phyloP scores from a whole-genome alignment of 495 filamentous ascomycete species.

The Podospora australis region DNA sequence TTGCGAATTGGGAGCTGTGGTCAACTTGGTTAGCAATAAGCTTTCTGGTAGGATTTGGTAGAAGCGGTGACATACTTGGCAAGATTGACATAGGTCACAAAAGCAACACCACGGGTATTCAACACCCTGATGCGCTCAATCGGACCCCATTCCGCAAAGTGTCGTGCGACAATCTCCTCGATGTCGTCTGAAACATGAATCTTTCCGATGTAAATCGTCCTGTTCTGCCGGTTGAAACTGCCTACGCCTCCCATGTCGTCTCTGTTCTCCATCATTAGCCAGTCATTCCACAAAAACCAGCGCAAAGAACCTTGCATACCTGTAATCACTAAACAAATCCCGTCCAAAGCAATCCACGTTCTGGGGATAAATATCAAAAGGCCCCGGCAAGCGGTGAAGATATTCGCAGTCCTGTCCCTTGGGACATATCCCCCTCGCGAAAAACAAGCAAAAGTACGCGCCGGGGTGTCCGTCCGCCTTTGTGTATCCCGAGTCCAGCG shows the following conservation, averaged over 20 bases:
- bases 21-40: too few relatives aligned
- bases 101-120: conserved; percentile 83
- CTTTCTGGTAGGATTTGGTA: too few relatives aligned
- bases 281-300: too few relatives aligned
- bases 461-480: conserved; percentile 69
- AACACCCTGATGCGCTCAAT: conserved; percentile 85
- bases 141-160: conserved; percentile 92
- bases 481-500: conserved; percentile 80
- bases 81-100: conserved; percentile 83
- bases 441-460: conserved; percentile 88
- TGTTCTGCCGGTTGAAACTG: conserved; percentile 81
- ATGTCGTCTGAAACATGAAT: conserved; percentile 98
- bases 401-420: conserved; percentile 91
- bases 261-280: too few relatives aligned
- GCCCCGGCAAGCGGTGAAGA: conserved; percentile 75
- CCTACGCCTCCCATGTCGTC: conserved; percentile 97
- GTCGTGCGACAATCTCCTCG: conserved; percentile 88
- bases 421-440: conserved; percentile 58
- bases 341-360: conserved; percentile 93
- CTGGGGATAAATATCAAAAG: conserved; percentile 79
- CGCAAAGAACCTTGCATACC: too few relatives aligned
- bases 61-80: too few relatives aligned
- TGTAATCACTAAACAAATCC: conserved; percentile 80
- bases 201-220: conserved; percentile 85
- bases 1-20: conserved; percentile 84